A percentile compares a stretch with the other conserved stretches of the same genome.
phyloP scores from a whole-genome alignment of 1,284 basidiomycete genomes.

The Leccinum subrobustum region DNA sequence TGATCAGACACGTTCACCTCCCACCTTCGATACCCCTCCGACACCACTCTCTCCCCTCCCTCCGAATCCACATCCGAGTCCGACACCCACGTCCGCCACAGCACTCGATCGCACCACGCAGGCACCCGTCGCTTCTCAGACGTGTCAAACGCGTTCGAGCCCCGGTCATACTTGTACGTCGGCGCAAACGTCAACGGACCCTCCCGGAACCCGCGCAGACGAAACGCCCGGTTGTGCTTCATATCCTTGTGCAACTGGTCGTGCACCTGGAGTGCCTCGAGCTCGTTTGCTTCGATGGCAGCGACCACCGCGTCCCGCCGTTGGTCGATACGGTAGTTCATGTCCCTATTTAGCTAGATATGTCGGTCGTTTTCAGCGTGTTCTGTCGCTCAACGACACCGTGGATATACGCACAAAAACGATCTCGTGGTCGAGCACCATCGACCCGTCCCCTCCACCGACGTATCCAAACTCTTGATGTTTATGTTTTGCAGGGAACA shows the following conservation, averaged over 20 bases:
- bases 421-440: conserved; percentile 92
- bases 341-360: conserved; percentile 69
- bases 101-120: conserved; percentile 94
- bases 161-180: conserved; percentile 95
- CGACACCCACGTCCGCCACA: conserved; percentile 61
- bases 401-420: conserved; percentile 70
- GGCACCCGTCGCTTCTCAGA: conserved; percentile 88
- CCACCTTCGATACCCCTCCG: conserved; percentile 73
- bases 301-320: conserved; percentile 79
- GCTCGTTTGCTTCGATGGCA: conserved; percentile 64
- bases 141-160: conserved; percentile 78
- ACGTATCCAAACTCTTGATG: conserved; percentile 66
- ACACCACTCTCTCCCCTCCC: conserved; percentile 52
- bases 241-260: conserved; percentile 94
- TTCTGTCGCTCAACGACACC: not conserved
- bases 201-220: conserved; percentile 82
- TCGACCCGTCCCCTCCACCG: conserved; percentile 92
- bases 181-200: conserved; percentile 81
- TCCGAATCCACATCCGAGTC: not conserved
- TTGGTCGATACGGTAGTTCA: conserved; percentile 95
- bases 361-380: not conserved
- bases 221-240: conserved; percentile 81
- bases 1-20: conserved; percentile 87
- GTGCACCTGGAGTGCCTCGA: conserved; percentile 64
- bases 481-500: conserved; percentile 51